Conservation (phyloP, 2,329 filamentous ascomycete genomes). For the Penicillium sclerotigenum region DNA sequence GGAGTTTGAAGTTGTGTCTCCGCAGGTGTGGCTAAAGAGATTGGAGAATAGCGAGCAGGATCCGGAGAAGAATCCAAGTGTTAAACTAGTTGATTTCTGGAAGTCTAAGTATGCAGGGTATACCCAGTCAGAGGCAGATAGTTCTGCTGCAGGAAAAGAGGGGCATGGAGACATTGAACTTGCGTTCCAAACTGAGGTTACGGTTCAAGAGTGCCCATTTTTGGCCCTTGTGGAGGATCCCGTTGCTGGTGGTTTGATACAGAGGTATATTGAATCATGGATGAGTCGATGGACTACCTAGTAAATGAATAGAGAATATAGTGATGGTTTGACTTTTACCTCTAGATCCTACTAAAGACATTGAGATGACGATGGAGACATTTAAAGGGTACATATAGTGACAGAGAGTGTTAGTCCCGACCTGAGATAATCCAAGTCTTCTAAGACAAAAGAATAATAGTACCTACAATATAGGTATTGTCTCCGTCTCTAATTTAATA, state of each 20-base stretch:
- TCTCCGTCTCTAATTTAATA: neutral
- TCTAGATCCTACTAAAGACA: neutral
- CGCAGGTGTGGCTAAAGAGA: slow-evolving; percentile 33
- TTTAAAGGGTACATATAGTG: too few relatives aligned
- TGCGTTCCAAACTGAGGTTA: slow-evolving; percentile 15
- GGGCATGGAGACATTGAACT: neutral
- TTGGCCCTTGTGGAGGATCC: slow-evolving; percentile 17
- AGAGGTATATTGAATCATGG: slow-evolving; percentile 20
- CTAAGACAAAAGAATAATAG: neutral
- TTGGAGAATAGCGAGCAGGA: slow-evolving; percentile 48
- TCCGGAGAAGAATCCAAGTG: slow-evolving; percentile 49
- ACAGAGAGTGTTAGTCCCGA: too few relatives aligned
- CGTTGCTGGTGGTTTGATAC: slow-evolving; percentile 13
- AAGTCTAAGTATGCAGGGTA: slow-evolving; percentile 45
- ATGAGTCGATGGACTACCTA: slow-evolving; percentile 17
- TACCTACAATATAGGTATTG: too few relatives aligned
- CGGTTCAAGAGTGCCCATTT: slow-evolving; percentile 15
- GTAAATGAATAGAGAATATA: neutral
- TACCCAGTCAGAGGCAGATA: neutral
- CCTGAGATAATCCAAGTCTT: neutral
- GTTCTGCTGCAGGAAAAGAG: neutral
- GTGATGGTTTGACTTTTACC: neutral
- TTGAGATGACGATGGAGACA: neutral
- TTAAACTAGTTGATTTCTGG: slow-evolving; percentile 56
- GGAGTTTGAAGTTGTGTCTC: slow-evolving; percentile 32